phyloP scores from a whole-genome alignment of 1,284 basidiomycete species.

The Termitomyces sp. region DNA sequence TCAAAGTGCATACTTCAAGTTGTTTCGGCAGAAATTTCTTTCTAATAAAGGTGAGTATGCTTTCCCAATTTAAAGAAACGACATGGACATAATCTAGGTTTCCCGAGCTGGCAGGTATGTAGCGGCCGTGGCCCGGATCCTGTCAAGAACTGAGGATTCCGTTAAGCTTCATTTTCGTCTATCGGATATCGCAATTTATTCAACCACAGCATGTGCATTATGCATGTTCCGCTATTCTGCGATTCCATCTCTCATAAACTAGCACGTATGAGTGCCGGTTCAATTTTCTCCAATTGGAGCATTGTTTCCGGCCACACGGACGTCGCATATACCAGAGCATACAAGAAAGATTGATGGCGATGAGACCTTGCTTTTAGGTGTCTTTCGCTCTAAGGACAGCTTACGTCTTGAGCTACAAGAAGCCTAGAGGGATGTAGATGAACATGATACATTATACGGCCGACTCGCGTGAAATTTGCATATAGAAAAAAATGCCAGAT shows the following conservation, averaged over 20 bases:
- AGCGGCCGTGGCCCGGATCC: too few relatives aligned
- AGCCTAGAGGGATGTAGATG: not conserved
- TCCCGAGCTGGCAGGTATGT: too few relatives aligned
- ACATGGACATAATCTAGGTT: too few relatives aligned
- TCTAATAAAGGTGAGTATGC: not conserved
- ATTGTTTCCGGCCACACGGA: not conserved
- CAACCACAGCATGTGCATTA: not conserved
- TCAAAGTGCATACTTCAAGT: not conserved
- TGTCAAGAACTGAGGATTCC: not conserved
- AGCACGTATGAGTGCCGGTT: not conserved
- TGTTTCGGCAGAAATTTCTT: not conserved
- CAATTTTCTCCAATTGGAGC: not conserved
- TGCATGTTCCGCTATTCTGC: not conserved
- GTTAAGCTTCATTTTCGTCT: not conserved
- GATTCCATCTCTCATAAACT: not conserved
- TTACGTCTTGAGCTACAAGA: not conserved
- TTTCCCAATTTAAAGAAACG: not conserved
- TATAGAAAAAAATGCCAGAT: not conserved
- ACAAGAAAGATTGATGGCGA: not conserved
- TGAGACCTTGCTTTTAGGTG: not conserved
- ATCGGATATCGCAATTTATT: not conserved
- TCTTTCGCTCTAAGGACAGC: not conserved
- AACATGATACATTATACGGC: not conserved
- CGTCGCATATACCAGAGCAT: not conserved
- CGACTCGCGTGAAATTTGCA: not conserved